These are phyloP conservation scores for Beauveria brongniartii DNA, from an alignment of 2,329 filamentous ascomycete genomes.

Conservation along the genomic window DNA sequence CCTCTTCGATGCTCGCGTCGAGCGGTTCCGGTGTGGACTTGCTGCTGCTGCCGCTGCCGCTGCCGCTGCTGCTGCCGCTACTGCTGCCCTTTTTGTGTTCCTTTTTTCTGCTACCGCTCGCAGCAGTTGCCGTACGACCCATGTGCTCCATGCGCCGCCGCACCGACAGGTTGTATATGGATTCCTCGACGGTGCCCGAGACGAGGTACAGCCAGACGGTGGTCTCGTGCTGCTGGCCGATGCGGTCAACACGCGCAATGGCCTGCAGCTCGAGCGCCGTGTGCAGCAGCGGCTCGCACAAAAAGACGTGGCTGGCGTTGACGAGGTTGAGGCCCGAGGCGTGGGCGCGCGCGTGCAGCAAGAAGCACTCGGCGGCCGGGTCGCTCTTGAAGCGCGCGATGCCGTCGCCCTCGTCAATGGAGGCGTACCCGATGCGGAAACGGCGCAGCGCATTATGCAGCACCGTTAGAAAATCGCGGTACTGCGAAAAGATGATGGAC, in stretches of 20 bases:
- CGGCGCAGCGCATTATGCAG: conserved; percentile 60
- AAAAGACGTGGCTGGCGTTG: conserved; percentile 87
- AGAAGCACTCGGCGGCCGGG: conserved; percentile 67
- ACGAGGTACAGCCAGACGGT: conserved; percentile 95
- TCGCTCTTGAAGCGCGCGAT: conserved; percentile 72
- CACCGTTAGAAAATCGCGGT: conserved; percentile 70
- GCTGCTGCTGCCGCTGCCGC: conserved; percentile 8
- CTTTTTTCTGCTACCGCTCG: conserved; percentile 7
- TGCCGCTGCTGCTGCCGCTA: conserved; percentile 14
- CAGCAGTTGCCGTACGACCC: conserved; percentile 28
- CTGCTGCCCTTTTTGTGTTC: conserved; percentile 18
- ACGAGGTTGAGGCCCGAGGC: conserved; percentile 85
- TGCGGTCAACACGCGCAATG: conserved; percentile 89
- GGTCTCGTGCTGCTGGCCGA: conserved; percentile 80
- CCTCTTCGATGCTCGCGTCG: conserved; percentile 63
- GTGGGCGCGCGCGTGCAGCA: conserved; percentile 83
- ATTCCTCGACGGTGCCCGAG: conserved; percentile 84
- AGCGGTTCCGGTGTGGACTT: conserved; percentile 39
- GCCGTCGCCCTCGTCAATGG: conserved; percentile 60
- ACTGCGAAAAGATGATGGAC: conserved; percentile 88
- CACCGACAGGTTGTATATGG: conserved; percentile 82
- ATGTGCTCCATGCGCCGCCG: conserved; percentile 72
- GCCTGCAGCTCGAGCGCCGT: conserved; percentile 91
- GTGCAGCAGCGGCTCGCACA: conserved; percentile 90
- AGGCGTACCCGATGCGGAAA: conserved; percentile 66